Evolutionary conservation across 768 basidiomycete species (phyloP).

Genomic region (Amanita jacksonii): DNA sequence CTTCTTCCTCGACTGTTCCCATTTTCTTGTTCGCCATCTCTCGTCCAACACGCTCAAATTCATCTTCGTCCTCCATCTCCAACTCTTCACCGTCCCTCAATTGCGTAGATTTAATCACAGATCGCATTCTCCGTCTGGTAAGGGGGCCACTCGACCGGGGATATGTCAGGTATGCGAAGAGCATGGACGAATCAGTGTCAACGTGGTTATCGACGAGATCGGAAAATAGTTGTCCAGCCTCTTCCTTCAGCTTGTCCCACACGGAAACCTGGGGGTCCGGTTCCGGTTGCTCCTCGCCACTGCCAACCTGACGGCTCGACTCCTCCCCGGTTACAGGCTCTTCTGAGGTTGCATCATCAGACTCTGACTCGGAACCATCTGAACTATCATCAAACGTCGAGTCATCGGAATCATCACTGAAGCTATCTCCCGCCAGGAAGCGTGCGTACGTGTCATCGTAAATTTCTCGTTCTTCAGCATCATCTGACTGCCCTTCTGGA

Average conservation of each 20-base stretch:
- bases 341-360: conserved; percentile 14
- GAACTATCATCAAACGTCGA: conserved; percentile 15
- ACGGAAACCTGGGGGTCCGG: neutral
- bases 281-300: too few species aligned
- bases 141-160: conserved; percentile 6
- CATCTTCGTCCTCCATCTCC: conserved; percentile 8
- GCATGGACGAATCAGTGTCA: conserved; percentile 1
- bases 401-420: conserved; percentile 25
- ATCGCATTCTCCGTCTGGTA: conserved; percentile 3
- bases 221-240: conserved; percentile 2
- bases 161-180: conserved; percentile 6
- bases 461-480: conserved; percentile 14
- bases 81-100: neutral
- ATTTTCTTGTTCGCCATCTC: conserved; percentile 16
- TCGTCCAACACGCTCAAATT: conserved; percentile 11
- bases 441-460: conserved; percentile 38
- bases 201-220: conserved; percentile 4
- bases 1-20: conserved; percentile 9
- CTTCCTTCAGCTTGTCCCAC: conserved; percentile 3
- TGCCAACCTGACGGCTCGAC: neutral
- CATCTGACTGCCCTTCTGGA: conserved; percentile 17
- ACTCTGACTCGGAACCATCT: conserved; percentile 15
- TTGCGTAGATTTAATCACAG: too few species aligned
- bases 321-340: conserved; percentile 20
- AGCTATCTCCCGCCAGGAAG: conserved; percentile 52